Conservation (phyloP, 2,329 filamentous ascomycete genomes). For the Trichoderma sp. region DNA sequence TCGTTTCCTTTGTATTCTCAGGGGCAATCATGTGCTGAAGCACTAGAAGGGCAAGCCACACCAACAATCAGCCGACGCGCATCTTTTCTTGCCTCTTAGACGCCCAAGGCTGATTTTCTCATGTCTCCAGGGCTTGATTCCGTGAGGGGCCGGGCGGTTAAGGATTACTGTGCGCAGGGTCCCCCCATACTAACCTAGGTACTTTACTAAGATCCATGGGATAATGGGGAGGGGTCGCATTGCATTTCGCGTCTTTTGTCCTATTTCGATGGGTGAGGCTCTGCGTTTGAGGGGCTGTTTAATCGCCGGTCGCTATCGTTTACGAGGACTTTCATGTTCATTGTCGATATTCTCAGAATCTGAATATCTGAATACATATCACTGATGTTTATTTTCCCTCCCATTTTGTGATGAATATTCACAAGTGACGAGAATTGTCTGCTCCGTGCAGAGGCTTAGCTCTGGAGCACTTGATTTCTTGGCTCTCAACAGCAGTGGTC, state of each 20-base stretch:
- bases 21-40: not conserved
- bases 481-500: slow-evolving; percentile 4
- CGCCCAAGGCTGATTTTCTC: slow-evolving; percentile 14
- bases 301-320: not conserved
- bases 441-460: not conserved
- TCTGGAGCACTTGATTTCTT: slow-evolving; percentile 2
- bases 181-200: not conserved
- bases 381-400: not conserved
- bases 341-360: not conserved
- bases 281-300: not conserved
- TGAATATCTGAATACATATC: not conserved
- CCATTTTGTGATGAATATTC: not conserved
- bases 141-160: not conserved
- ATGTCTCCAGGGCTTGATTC: not conserved
- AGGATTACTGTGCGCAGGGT: not conserved
- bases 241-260: not conserved
- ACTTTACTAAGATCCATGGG: no score
- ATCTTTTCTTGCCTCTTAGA: not conserved
- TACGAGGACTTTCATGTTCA: not conserved
- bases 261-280: not conserved
- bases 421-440: not conserved
- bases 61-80: slow-evolving; percentile 1
- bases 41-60: not conserved
- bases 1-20: not conserved
- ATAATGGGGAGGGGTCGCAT: not conserved